Percentiles rank a stretch among this genome's conserved stretches.
phyloP scores from a whole-genome alignment of 805 yeast genomes.

The Monosporozyma yasuniensis region DNA sequence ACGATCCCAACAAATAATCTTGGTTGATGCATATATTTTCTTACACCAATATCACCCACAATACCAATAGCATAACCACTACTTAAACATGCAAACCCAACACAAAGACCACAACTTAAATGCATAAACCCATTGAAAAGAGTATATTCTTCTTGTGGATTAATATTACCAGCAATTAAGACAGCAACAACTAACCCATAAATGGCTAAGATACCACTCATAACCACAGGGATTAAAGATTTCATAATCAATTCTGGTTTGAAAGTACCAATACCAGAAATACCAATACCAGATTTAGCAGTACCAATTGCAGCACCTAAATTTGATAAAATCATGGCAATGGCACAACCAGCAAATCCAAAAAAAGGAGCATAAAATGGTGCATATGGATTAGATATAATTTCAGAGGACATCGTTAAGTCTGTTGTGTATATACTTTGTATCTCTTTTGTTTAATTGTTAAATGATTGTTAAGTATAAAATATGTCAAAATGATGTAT shows the following conservation, averaged over 20 bases:
- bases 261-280: conserved; percentile 95
- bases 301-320: conserved; percentile 99
- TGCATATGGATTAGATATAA: conserved; percentile 45
- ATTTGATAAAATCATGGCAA: conserved; percentile 83
- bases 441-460: no score
- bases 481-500: no score
- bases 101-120: conserved; percentile 88
- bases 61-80: conserved; percentile 95
- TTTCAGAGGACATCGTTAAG: conserved; percentile 7
- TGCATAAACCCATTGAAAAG: conserved; percentile 97
- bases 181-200: conserved; percentile 97
- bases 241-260: conserved; percentile 96
- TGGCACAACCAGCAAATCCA: conserved; percentile 95
- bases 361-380: conserved; percentile 95
- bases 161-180: conserved; percentile 81
- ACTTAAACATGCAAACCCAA: conserved; percentile 93
- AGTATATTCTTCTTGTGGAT: conserved; percentile 72
- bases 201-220: conserved; percentile 95
- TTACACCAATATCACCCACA: conserved; percentile 89
- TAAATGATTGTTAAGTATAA: no score
- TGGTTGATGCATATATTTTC: conserved; percentile 82
- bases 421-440: no score
- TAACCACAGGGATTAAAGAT: conserved; percentile 91
- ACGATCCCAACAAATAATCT: conserved; percentile 84
- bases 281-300: conserved; percentile 97